These are phyloP conservation scores for Pestalotiopsis fici DNA, from an alignment of 2,329 filamentous ascomycete species.

Conservation along the genomic window DNA sequence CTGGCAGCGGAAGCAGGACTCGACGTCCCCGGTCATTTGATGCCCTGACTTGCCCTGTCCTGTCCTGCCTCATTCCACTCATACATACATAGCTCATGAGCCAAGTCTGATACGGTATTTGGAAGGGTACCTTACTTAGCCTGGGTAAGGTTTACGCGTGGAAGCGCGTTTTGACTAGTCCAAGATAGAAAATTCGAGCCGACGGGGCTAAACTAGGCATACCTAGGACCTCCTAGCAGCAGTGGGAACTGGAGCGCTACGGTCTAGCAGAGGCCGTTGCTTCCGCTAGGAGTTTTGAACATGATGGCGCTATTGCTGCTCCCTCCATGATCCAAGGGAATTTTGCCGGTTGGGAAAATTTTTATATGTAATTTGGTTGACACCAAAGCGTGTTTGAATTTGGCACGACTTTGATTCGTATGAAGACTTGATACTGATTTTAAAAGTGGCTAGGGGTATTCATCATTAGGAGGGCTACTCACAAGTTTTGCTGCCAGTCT, in stretches of 20 bases:
- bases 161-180: neutral
- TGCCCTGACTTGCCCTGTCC: too few species aligned
- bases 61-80: too few species aligned
- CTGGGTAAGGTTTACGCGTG: neutral
- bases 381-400: neutral
- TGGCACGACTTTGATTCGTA: neutral
- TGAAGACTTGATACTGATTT: neutral
- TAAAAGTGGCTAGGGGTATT: neutral
- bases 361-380: neutral
- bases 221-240: too few species aligned
- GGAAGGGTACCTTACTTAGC: too few species aligned
- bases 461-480: neutral
- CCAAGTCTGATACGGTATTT: too few species aligned
- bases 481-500: neutral
- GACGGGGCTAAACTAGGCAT: neutral
- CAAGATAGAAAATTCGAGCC: neutral
- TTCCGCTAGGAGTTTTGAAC: neutral
- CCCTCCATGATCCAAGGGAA: neutral
- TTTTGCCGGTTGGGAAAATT: neutral
- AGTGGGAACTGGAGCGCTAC: neutral
- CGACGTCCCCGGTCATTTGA: neutral
- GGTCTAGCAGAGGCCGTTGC: neutral
- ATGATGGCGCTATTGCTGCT: neutral
- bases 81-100: too few species aligned
- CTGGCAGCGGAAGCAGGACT: neutral